Evolutionary conservation across 345 rosid genomes (phyloP), one percentile per base, ranked within the genome.

Genomic region (Anacardium occidentale): DNA sequence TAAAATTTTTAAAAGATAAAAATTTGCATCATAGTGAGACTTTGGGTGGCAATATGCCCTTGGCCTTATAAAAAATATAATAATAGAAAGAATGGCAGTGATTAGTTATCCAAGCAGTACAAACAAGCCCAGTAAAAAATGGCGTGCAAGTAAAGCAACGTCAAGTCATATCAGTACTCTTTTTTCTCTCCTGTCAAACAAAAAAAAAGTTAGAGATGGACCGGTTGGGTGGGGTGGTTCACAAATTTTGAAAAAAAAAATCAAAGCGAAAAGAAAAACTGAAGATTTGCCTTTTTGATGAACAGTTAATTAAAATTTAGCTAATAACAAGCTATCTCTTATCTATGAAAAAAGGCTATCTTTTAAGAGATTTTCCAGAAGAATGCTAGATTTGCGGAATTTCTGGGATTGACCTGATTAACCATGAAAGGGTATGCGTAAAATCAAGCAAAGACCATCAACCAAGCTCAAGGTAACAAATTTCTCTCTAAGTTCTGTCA

Each of bases 81-180:
- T 14, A 42, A 44, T 3, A 1, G 4, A 21, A n/a, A 40, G 37
- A 57, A 3, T 51, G 73, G 58, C 9, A 32, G 66, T 25, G 68
- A 61, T 51, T 63, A 22, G 68, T 48, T 48, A 21, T 50, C 60
- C 60, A 62, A 61, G 45, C 68, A 60, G 34, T 61, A 7, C 7
- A 9, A 37, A 6, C 42, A 37, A 3, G 7, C 48, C 50, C 74
- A 50, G 66, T 32, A 51, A 50, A n/a, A 29, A 59, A 13, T 32
- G n/a, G 48, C 74, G 47, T 61, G 48, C 12, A 29, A 63, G 66
- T 7, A 18, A 71, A 71, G 74, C 54, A 48, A 60, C 34, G 4
- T 7, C n/a, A 58, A 58, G 20, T 60, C 57, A 20, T 14, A 62
- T 29, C 25, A 48, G 15, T 20, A 1, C 29, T 61, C 57, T 50